phyloP scores from a whole-genome alignment of 202 grass and related monocot genomes.

The Hordeum pubiflorum region DNA sequence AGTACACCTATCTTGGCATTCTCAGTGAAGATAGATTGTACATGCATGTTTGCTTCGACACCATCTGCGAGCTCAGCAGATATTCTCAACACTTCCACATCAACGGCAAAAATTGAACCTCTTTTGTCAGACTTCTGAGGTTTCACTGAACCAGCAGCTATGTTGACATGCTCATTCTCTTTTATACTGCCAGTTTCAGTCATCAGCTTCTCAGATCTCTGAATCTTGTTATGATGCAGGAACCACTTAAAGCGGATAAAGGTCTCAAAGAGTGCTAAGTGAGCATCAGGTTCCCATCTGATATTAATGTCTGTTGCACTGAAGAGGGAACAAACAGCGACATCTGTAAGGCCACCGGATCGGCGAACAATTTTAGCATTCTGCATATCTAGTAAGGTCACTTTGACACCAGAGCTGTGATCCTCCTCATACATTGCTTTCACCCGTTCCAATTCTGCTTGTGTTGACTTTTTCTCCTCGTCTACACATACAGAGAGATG shows the following conservation, averaged over 20 bases:
- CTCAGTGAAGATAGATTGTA: slow-evolving; percentile 97
- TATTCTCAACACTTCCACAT: slow-evolving; percentile 86
- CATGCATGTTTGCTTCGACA: slow-evolving; percentile 75
- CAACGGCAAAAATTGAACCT: slow-evolving; percentile 80
- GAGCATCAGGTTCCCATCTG: slow-evolving; percentile 87
- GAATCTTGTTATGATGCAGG: slow-evolving; percentile 48
- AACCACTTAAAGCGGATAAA: slow-evolving; percentile 59
- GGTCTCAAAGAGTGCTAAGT: slow-evolving; percentile 73
- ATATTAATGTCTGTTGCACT: slow-evolving; percentile 76
- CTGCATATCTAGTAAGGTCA: slow-evolving; percentile 90
- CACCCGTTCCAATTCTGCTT: slow-evolving; percentile 70
- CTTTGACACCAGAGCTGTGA: slow-evolving; percentile 49
- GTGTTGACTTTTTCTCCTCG: slow-evolving; percentile 77
- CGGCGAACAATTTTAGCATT: slow-evolving; percentile 83
- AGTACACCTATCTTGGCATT: slow-evolving; percentile 93
- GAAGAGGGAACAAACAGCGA: slow-evolving; percentile 69
- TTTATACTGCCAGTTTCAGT: slow-evolving; percentile 27
- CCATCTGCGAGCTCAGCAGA: slow-evolving; percentile 86
- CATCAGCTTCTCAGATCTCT: slow-evolving; percentile 45
- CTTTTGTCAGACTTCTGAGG: slow-evolving; percentile 45
- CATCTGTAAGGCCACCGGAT: slow-evolving; percentile 54
- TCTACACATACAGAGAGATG: slow-evolving; percentile 64
- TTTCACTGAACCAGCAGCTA: slow-evolving; percentile 30
- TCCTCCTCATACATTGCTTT: slow-evolving; percentile 73
- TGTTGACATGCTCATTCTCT: slow-evolving; percentile 25